phyloP scores from a whole-genome alignment of 768 basidiomycete species.

The Gloeopeniophorella convolvens region DNA sequence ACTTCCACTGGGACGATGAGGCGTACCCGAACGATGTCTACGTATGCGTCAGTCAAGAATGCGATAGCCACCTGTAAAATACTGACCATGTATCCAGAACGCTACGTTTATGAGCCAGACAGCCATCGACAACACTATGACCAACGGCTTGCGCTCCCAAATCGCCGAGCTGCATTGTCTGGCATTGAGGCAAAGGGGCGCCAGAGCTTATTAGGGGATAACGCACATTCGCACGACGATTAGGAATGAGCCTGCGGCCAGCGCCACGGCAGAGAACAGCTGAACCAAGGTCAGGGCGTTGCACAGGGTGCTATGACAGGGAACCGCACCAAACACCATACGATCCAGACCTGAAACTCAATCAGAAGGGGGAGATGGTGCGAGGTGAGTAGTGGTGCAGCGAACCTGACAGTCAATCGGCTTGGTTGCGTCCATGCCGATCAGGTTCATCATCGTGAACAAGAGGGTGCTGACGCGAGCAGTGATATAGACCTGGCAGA shows the following conservation, averaged over 20 bases:
- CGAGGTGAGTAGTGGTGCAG: background rate
- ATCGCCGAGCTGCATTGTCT: background rate
- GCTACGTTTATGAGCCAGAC: background rate
- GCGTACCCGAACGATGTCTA: background rate
- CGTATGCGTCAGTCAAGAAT: background rate
- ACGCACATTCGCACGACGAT: background rate
- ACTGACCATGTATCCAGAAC: background rate
- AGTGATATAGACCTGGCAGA: background rate
- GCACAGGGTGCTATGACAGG: background rate
- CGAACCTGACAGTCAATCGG: background rate
- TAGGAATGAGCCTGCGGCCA: background rate
- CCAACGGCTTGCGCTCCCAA: background rate
- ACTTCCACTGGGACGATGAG: background rate
- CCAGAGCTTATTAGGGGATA: background rate
- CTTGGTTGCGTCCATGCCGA: background rate
- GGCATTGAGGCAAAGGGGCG: background rate
- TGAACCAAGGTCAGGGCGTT: background rate
- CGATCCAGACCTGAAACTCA: background rate
- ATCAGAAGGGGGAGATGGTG: background rate
- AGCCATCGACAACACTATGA: background rate
- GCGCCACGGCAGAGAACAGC: background rate
- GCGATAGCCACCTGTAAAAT: background rate
- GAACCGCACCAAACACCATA: background rate
- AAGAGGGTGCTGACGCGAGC: background rate
- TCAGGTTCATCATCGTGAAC: background rate